Base-by-base conservation (phyloP, 2,329 filamentous ascomycete genomes). In the Diaporthe ampelina region DNA sequence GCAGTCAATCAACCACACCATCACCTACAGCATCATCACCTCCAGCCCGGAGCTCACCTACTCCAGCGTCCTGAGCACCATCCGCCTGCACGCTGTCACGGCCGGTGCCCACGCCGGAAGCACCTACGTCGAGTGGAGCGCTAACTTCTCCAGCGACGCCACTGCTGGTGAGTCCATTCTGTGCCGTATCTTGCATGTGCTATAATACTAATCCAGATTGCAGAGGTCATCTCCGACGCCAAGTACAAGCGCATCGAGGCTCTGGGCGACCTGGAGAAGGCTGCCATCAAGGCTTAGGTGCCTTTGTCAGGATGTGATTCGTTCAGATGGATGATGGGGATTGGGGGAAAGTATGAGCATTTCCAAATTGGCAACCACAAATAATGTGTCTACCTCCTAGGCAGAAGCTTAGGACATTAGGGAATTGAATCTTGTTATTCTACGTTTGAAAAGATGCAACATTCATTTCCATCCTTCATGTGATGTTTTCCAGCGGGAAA, bases 171-270 rank as follows among this genome's bases (percentile, higher is more conserved):
- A 54, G 89, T 84, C 45, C 9, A 29, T 29, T 29, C 29, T 29
- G 29, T 29, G 29, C 29, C 29, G 29, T 29, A 29, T 29, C 29
- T 2, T 29, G 29, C 29, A 3, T 4, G 29, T 29, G 29, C 29
- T 29, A 4, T 29, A 2, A 29, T 29, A 29, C 29, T 29, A 29
- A 29, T 29, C 29, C 29, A 29, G 29, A 4, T 29, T 29, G 29
- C 29, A 29, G 29, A 88, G 78, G 92, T 94, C 74, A 93, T 94
- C 77, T 90, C 93, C 82, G 92, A 94, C 80, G 92, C 92, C 79
- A 93, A 92, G 85, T 94, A 91, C 88, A 94, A 94, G 89, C 91
- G 92, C 76, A 91, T 91, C 69, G 92, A 94, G 81, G 92, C 91
- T 67, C 86, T 94, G 50, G 89, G 90, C 65, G 92, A 93, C 79